Evolutionary conservation across 2,329 filamentous ascomycete genomes (phyloP), one percentile per base, ranked within the genome.

Genomic region (Emergomyces africanus): DNA sequence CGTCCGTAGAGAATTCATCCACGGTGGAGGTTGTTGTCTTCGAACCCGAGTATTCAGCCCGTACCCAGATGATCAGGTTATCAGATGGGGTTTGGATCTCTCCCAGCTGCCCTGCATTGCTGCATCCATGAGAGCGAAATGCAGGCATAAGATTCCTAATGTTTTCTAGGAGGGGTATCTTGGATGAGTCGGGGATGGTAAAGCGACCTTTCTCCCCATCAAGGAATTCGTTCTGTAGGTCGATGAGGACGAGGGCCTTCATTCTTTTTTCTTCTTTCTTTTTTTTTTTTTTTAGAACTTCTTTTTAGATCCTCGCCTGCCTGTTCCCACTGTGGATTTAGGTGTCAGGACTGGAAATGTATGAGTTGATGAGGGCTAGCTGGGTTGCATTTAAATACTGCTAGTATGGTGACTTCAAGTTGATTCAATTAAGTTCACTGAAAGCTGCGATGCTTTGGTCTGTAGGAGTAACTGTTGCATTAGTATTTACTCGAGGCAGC

Each of bases 231-330:
- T 57, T 57, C 33, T 57, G 54, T 5, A 57, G 42, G 30, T 57
- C 54, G 37, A 57, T 57, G 42, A 57, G 54, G 9, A 57, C 14
- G 54, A 57, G 54, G 37, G 54, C 54, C 33, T 57, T 42, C 54
- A 57, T 57, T 57, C 12, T 54, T 54, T 30, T n/a, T n/a, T n/a
- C n/a, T n/a, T n/a, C n/a, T n/a, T 57, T 42, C 54, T 48, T 57
- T 57, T 4, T 54, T 54, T 30, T 20, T 1, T 37, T 20, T 41
- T 14, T 54, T 3, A 18, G 39, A 41, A 5, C 30, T 20, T 20
- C 18, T 15, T 8, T 42, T 20, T n/a, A 37, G 10, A 9, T 15
- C 12, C 35, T 37, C 2, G 6, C 9, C 35, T 37, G 35, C 5
- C 35, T 5, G 12, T 37, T 37, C 9, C 35, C 33, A 9, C 33